Evolutionary conservation across 129 eudicot species (phyloP), one percentile per base, ranked within the genome.

Genomic region (Chrysanthemum lavandulifolium): DNA sequence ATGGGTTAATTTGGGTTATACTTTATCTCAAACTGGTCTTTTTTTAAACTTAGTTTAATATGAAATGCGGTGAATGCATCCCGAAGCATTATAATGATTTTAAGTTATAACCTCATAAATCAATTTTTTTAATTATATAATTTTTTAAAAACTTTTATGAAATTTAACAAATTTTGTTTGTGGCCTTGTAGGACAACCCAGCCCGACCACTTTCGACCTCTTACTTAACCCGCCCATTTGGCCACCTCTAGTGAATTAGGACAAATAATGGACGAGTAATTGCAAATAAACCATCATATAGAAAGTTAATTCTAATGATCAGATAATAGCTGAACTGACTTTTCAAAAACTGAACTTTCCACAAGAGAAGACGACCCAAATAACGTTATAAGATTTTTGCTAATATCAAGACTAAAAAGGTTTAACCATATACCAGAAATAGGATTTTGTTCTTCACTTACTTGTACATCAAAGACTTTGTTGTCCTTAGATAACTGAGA

Each of bases 401-500:
- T 6, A 18, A 68, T 27, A 13, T 16, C 5, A 33, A 16, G 54
- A 14, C 74, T 2, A 49, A 15, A 65, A 40, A 62, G 13, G 47
- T 12, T 4, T 48, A 63, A 14, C 68, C 21, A 62, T 62, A 62
- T 31, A 61, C 65, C 45, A 61, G 66, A 29, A 61, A 14, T 12
- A 10, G 18, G 31, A 33, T 13, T 40, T 72, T 72, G 45, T 23
- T 45, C 48, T 47, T 36, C 16, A 70, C 88, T 75, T 84, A 88
- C 97, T 78, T 89, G 94, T 55, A 86, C 14, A 76, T 89, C 88
- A 78, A 88, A 68, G 23, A 52, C 78, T 16, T 57, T 49, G 14
- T 61, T 66, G 51, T 68, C 49, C 59, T 57, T 18, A 11, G 87
- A 68, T 25, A 77, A 65, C 65, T 73, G 75, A 13, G 74, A 69